Percentiles rank a stretch among this genome's conserved stretches.
phyloP scores from a whole-genome alignment of 2,329 filamentous ascomycete genomes.

The Pseudogymnoascus sp. region DNA sequence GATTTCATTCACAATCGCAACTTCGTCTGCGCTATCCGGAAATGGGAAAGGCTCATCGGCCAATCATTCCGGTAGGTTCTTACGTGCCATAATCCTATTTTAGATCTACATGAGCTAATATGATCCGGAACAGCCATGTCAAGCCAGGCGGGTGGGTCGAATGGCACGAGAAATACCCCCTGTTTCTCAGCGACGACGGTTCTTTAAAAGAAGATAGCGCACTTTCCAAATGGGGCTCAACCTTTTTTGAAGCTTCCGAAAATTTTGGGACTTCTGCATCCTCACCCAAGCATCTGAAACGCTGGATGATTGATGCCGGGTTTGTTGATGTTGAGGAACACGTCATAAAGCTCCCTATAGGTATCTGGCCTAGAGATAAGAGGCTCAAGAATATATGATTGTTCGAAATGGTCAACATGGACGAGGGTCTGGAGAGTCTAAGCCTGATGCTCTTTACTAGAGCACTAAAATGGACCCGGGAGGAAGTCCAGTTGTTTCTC shows the following conservation, averaged over 20 bases:
- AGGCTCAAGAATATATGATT: constrained; percentile 36
- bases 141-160: constrained; percentile 8
- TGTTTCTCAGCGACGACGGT: not conserved
- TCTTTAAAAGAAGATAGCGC: constrained; percentile 17
- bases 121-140: not conserved
- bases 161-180: not conserved
- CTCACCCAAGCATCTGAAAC: not conserved
- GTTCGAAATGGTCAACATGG: not conserved
- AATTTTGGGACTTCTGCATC: constrained; percentile 25
- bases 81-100: not conserved
- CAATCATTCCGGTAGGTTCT: not conserved
- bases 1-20: constrained; percentile 17
- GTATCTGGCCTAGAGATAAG: constrained; percentile 38
- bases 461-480: not conserved
- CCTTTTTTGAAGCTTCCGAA: constrained; percentile 33
- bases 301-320: constrained; percentile 26
- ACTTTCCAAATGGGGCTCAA: constrained; percentile 17
- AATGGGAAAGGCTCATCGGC: not conserved
- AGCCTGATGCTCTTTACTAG: not conserved
- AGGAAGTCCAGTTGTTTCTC: not conserved
- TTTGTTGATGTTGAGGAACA: constrained; percentile 33
- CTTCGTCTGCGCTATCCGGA: not conserved
- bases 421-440: not conserved
- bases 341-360: constrained; percentile 38
- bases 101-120: not conserved